A percentile compares a stretch with the other conserved stretches of the same genome.
phyloP scores from a whole-genome alignment of 2,329 filamentous ascomycete species.

The Atkinsonella hypoxylon region DNA sequence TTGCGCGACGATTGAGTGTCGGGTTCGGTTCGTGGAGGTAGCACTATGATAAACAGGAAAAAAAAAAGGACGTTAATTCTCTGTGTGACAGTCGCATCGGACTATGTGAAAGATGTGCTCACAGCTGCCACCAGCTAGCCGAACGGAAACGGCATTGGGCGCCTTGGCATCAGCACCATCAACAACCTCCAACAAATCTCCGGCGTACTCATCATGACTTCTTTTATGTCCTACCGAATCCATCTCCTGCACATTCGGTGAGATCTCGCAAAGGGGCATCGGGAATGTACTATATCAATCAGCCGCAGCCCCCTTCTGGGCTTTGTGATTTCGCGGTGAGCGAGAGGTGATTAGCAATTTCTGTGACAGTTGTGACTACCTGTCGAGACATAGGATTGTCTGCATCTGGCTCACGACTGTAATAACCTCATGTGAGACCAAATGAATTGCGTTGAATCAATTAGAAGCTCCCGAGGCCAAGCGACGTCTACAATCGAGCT shows the following conservation, averaged over 20 bases:
- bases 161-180: constrained; percentile 11
- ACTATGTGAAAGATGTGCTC: not conserved
- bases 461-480: not conserved
- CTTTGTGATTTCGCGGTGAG: too few relatives aligned
- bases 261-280: constrained; percentile 38
- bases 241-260: constrained; percentile 34
- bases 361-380: not conserved
- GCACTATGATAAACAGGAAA: constrained; percentile 7
- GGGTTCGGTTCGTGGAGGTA: constrained; percentile 13
- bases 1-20: constrained; percentile 17
- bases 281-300: constrained; percentile 1
- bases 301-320: not conserved
- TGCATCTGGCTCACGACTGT: not conserved
- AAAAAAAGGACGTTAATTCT: constrained; percentile 7
- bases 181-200: constrained; percentile 18
- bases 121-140: constrained; percentile 14
- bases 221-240: constrained; percentile 32
- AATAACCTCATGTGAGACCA: not conserved
- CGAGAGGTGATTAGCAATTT: too few relatives aligned
- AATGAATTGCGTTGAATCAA: not conserved
- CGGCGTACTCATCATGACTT: constrained; percentile 32
- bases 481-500: too few relatives aligned
- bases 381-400: not conserved
- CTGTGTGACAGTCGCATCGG: not conserved
- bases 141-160: constrained; percentile 7